Conservation (phyloP, 208 protist species). For the Giardia muris region DNA sequence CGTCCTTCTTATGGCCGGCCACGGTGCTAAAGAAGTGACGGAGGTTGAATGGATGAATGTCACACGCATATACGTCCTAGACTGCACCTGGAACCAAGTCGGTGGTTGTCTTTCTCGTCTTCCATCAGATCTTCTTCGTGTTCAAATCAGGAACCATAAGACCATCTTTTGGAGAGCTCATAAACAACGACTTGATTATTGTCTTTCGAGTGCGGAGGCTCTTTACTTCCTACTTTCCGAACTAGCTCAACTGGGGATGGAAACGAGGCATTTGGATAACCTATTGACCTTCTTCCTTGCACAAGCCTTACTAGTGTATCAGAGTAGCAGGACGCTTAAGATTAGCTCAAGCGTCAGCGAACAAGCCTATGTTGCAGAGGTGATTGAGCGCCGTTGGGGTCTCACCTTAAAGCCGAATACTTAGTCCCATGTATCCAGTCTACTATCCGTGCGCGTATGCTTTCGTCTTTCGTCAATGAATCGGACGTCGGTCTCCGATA, state of each 20-base stretch:
- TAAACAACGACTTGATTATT: background rate
- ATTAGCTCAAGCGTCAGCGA: no score
- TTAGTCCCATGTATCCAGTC: no score
- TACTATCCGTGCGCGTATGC: no score
- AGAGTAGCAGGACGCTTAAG: background rate
- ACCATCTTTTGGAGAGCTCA: background rate
- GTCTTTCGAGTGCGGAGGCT: background rate
- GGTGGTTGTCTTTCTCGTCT: background rate
- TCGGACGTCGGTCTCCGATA: no score
- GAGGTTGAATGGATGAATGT: background rate
- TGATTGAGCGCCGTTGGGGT: no score
- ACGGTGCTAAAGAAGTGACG: background rate
- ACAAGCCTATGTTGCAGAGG: no score
- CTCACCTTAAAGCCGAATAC: no score
- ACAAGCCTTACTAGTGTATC: background rate
- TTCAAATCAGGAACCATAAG: background rate
- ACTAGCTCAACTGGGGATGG: background rate
- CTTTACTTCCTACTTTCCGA: constrained; percentile 2
- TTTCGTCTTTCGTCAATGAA: no score
- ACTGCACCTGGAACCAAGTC: background rate
- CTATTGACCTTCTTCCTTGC: background rate
- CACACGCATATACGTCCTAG: background rate
- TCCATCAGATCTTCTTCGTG: background rate
- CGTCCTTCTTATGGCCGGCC: background rate
- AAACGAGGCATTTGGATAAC: background rate